These are phyloP conservation scores for Tetrahymena elliotti DNA, from an alignment of 73 alveolate species.

Conservation along the genomic window DNA sequence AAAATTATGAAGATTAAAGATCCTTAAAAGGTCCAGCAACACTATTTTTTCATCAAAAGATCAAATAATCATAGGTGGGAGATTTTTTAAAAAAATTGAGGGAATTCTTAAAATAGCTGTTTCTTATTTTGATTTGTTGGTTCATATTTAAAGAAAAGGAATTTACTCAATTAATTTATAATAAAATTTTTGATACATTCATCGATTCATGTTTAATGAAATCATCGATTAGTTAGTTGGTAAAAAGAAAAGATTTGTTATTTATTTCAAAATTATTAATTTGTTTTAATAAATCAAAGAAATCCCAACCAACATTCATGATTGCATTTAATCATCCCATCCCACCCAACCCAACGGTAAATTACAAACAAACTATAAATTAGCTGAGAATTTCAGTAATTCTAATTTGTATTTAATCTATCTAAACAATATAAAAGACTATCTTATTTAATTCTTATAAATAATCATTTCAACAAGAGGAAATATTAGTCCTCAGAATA, in stretches of 20 bases:
- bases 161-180: too few relatives aligned
- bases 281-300: too few relatives aligned
- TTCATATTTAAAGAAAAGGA: background rate
- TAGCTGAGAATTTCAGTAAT: background rate
- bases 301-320: background rate
- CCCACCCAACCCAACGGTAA: background rate
- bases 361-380: background rate
- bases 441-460: background rate
- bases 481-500: too few relatives aligned
- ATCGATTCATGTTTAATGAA: too few relatives aligned
- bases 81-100: background rate
- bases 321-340: too few relatives aligned
- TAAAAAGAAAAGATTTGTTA: background rate
- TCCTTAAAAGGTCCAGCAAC: background rate
- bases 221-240: background rate
- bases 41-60: background rate
- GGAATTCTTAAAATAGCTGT: background rate
- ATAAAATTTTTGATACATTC: background rate
- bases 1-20: too few relatives aligned
- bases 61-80: background rate
- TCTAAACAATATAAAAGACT: background rate
- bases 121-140: background rate
- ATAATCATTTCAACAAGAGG: background rate
- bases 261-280: background rate
- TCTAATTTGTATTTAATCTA: too few relatives aligned